These are phyloP conservation scores for Nepenthes gracilis DNA, from an alignment of 148 eudicot genomes.

Conservation along the genomic window DNA sequence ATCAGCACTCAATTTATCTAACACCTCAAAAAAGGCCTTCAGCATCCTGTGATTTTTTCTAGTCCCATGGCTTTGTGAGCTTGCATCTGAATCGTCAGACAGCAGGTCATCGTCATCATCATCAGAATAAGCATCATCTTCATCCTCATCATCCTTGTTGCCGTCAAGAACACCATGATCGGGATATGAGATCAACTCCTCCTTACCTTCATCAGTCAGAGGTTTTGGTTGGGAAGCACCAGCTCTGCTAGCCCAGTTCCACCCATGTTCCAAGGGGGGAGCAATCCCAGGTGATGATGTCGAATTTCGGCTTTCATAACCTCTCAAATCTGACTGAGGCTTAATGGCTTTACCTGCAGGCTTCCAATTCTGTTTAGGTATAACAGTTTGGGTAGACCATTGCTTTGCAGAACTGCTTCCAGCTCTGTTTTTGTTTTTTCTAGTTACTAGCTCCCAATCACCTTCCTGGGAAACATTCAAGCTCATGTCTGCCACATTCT, in stretches of 20 bases:
- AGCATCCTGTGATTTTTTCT: slow-evolving; percentile 42
- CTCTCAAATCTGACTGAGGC: slow-evolving; percentile 2
- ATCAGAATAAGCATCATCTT: slow-evolving; percentile 29
- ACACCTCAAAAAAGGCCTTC: slow-evolving; percentile 26
- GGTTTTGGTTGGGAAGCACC: slow-evolving; percentile 12
- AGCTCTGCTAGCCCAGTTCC: slow-evolving; percentile 20
- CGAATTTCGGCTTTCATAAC: not conserved
- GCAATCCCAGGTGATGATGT: slow-evolving; percentile 14
- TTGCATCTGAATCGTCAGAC: slow-evolving; percentile 39
- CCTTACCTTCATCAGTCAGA: slow-evolving; percentile 8
- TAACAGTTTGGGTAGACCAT: slow-evolving; percentile 19
- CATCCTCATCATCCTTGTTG: slow-evolving; percentile 28
- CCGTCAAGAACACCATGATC: slow-evolving; percentile 13
- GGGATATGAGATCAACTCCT: not conserved
- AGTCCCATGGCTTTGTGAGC: slow-evolving; percentile 36
- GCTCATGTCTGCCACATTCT: slow-evolving; percentile 24
- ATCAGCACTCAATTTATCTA: slow-evolving; percentile 37
- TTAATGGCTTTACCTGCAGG: slow-evolving; percentile 22
- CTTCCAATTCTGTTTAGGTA: slow-evolving; percentile 21
- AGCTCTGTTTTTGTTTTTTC: slow-evolving; percentile 28
- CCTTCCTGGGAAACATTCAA: slow-evolving; percentile 31
- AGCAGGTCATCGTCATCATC: slow-evolving; percentile 30
- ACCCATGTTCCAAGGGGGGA: slow-evolving; percentile 32
- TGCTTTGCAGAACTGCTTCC: slow-evolving; percentile 19
- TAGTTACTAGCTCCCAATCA: slow-evolving; percentile 36